Evolutionary conservation across 1,284 basidiomycete genomes (phyloP).

Genomic region (Cystobasidium slooffiae): DNA sequence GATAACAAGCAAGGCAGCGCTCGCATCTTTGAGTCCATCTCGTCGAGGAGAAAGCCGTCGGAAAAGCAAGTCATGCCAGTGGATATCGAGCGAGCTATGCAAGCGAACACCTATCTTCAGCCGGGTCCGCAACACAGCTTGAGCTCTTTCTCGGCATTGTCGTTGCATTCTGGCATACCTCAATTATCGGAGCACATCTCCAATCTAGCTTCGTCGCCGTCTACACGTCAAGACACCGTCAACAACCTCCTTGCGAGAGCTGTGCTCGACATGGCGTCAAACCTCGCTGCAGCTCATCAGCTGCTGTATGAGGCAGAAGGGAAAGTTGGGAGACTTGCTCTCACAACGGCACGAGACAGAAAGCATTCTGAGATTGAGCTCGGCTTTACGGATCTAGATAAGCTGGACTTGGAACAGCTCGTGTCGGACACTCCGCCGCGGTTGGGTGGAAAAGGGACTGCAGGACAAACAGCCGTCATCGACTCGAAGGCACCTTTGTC

Average conservation of each 20-base stretch:
- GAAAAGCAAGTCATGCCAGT: constrained; percentile 9
- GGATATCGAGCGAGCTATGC: constrained; percentile 17
- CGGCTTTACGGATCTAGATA: constrained; percentile 38
- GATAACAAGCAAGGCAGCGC: not conserved
- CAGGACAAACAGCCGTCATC: not conserved
- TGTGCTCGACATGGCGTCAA: constrained; percentile 16
- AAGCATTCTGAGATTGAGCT: constrained; percentile 42
- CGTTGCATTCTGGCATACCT: constrained; percentile 28
- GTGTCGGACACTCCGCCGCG: constrained; percentile 22
- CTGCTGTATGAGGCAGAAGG: constrained; percentile 29
- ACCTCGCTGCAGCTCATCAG: constrained; percentile 16
- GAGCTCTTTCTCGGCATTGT: constrained; percentile 24
- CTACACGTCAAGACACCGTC: not conserved
- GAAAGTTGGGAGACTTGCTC: constrained; percentile 16
- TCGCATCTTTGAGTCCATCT: constrained; percentile 14
- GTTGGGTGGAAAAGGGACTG: not conserved
- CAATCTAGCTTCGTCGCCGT: constrained; percentile 3
- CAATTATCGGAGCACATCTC: constrained; percentile 22
- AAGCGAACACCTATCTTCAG: constrained; percentile 21
- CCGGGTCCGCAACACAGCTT: not conserved
- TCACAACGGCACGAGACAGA: constrained; percentile 25
- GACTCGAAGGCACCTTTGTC: not conserved
- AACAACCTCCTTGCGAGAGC: constrained; percentile 5
- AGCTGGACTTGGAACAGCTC: constrained; percentile 31
- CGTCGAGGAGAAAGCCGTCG: not conserved